Conservation (phyloP, 768 basidiomycete genomes). For the Hypholoma sublateritium region DNA sequence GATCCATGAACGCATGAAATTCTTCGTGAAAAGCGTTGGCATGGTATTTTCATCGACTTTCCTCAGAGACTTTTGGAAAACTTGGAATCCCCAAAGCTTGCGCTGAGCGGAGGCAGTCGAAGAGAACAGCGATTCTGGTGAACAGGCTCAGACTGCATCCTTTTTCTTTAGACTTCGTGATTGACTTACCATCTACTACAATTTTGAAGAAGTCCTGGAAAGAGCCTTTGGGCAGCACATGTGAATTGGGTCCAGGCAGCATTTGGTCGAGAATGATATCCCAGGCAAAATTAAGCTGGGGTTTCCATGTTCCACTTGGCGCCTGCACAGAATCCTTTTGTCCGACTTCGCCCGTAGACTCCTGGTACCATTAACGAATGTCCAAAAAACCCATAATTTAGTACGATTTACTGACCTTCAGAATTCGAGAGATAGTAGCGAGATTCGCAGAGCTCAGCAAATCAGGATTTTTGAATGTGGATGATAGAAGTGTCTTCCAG, state of each 20-base stretch:
- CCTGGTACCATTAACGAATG: slow-evolving; percentile 37
- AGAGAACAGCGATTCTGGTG: slow-evolving; percentile 82
- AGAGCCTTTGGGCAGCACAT: slow-evolving; percentile 47
- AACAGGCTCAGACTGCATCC: not conserved
- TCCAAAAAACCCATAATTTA: not conserved
- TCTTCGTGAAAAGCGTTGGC: slow-evolving; percentile 89
- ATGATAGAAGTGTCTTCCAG: slow-evolving; percentile 65
- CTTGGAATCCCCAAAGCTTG: slow-evolving; percentile 95
- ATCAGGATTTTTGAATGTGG: slow-evolving; percentile 75
- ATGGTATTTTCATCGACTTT: slow-evolving; percentile 64
- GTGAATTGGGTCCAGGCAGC: slow-evolving; percentile 47
- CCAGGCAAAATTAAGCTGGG: slow-evolving; percentile 93
- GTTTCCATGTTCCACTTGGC: slow-evolving; percentile 71
- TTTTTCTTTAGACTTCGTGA: not conserved
- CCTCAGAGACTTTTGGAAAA: slow-evolving; percentile 78
- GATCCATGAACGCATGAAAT: slow-evolving; percentile 96
- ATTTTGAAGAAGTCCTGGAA: slow-evolving; percentile 91
- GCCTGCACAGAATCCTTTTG: slow-evolving; percentile 46
- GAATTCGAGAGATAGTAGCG: slow-evolving; percentile 64
- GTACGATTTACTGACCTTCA: slow-evolving; percentile 59
- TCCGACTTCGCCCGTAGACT: slow-evolving; percentile 57
- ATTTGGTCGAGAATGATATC: slow-evolving; percentile 76
- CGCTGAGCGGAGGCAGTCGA: slow-evolving; percentile 81
- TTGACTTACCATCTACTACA: slow-evolving; percentile 80
- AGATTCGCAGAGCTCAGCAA: slow-evolving; percentile 75